Evolutionary conservation across 768 basidiomycete species (phyloP).

Genomic region (Nidularia pulvinata): DNA sequence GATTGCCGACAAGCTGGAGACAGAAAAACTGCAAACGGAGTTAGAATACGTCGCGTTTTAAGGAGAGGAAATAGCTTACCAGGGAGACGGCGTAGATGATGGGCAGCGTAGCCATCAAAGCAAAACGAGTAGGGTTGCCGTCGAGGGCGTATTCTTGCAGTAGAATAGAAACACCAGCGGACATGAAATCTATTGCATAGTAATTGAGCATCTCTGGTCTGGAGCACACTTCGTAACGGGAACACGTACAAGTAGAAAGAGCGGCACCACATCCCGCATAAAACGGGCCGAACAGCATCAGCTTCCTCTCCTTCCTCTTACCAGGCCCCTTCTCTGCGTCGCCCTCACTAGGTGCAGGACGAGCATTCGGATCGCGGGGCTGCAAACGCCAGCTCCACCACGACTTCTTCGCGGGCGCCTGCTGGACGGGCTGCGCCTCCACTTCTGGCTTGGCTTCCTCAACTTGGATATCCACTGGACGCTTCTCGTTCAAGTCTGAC

Average conservation of each 20-base stretch:
- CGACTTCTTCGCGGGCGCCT: constrained; percentile 14
- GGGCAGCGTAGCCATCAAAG: constrained; percentile 62
- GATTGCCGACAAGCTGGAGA: constrained; percentile 65
- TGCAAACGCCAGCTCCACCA: constrained; percentile 51
- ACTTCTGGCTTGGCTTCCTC: constrained; percentile 7
- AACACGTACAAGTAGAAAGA: constrained; percentile 54
- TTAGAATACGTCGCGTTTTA: background rate
- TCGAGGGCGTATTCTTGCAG: constrained; percentile 73
- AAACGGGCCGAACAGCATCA: constrained; percentile 63
- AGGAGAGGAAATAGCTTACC: constrained; percentile 35
- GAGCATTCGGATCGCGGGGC: constrained; percentile 18
- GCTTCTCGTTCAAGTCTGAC: constrained; percentile 29
- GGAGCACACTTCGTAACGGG: background rate
- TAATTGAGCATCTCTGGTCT: background rate
- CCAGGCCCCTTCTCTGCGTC: constrained; percentile 37
- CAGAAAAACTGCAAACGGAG: constrained; percentile 63
- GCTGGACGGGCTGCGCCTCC: constrained; percentile 7
- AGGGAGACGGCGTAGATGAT: constrained; percentile 78
- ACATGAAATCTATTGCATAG: constrained; percentile 49
- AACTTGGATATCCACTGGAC: constrained; percentile 14
- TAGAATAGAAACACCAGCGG: constrained; percentile 58
- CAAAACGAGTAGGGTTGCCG: constrained; percentile 59
- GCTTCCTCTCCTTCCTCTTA: constrained; percentile 36
- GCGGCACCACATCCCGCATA: constrained; percentile 72
- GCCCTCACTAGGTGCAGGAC: constrained; percentile 4